phyloP scores from a whole-genome alignment of 352 stramenopile species.

The Phytophthora lateralis region DNA sequence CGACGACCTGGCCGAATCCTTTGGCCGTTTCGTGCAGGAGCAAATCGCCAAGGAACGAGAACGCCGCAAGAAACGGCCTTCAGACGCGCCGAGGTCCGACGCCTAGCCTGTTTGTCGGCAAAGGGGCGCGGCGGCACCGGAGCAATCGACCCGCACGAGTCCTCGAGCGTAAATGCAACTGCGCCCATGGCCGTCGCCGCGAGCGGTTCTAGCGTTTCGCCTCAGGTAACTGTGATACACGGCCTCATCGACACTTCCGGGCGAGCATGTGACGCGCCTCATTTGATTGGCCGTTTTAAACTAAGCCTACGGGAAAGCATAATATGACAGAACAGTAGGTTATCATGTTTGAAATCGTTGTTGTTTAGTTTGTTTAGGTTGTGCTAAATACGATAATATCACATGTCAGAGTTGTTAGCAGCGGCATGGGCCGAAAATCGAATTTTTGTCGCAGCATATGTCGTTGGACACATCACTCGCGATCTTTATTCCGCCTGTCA shows the following conservation, averaged over 20 bases:
- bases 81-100: conserved; percentile 6
- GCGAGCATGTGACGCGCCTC: neutral
- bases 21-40: conserved; percentile 59
- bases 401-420: conserved; percentile 13
- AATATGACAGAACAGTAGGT: neutral
- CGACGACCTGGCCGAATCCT: conserved; percentile 57
- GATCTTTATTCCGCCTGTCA: conserved; percentile 19
- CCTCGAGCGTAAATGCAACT: neutral
- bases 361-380: neutral
- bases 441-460: conserved; percentile 31
- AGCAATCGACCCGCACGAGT: neutral
- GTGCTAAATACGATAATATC: neutral
- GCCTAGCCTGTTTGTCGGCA: conserved; percentile 1
- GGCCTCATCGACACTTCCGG: neutral
- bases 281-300: conserved; percentile 2
- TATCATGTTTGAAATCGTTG: neutral
- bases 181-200: neutral
- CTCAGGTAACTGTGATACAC: conserved; percentile 2
- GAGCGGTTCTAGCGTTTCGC: neutral
- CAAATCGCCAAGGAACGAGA: conserved; percentile 53
- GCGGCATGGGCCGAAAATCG: conserved; percentile 20
- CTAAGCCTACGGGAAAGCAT: neutral
- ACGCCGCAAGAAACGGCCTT: conserved; percentile 36
- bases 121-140: conserved; percentile 1
- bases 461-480: conserved; percentile 13